phyloP scores from a whole-genome alignment of 2,329 filamentous ascomycete species.

The Talaromyces piceae region DNA sequence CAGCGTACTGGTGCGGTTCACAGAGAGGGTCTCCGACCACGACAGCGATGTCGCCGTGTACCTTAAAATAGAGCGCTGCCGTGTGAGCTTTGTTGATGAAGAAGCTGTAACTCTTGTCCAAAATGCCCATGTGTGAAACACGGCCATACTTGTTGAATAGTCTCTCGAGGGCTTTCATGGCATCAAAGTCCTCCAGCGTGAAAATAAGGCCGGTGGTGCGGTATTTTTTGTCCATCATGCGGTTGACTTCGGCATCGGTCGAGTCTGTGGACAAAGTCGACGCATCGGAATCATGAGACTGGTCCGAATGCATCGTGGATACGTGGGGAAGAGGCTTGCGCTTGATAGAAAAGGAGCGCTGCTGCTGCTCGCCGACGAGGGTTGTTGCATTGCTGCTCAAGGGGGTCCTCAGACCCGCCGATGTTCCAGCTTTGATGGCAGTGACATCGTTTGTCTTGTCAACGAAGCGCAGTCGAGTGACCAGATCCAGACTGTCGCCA shows the following conservation, averaged over 20 bases:
- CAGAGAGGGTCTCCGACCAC: conserved; percentile 36
- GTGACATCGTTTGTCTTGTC: background rate
- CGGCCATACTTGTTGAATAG: conserved; percentile 29
- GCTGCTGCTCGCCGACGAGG: background rate
- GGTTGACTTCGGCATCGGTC: background rate
- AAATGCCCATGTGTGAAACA: conserved; percentile 38
- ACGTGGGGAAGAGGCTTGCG: background rate
- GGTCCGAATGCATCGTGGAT: background rate
- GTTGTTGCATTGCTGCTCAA: background rate
- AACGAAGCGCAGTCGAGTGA: background rate
- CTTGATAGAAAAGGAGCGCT: background rate
- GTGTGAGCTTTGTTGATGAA: conserved; percentile 30
- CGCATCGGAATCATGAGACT: background rate
- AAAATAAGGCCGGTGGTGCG: conserved; percentile 6
- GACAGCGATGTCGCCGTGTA: conserved; percentile 30
- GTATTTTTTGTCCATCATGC: background rate
- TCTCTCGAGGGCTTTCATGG: conserved; percentile 22
- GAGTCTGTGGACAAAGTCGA: background rate
- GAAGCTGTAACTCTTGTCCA: conserved; percentile 35
- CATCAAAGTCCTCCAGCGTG: conserved; percentile 25
- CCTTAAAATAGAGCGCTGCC: conserved; percentile 34
- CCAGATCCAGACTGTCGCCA: background rate
- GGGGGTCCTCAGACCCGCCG: background rate
- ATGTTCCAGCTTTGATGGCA: background rate
- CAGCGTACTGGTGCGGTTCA: conserved; percentile 15